Evolutionary conservation across 140 eudicot genomes (phyloP), one percentile per base, ranked within the genome.

Genomic region (Anethum foeniculum): DNA sequence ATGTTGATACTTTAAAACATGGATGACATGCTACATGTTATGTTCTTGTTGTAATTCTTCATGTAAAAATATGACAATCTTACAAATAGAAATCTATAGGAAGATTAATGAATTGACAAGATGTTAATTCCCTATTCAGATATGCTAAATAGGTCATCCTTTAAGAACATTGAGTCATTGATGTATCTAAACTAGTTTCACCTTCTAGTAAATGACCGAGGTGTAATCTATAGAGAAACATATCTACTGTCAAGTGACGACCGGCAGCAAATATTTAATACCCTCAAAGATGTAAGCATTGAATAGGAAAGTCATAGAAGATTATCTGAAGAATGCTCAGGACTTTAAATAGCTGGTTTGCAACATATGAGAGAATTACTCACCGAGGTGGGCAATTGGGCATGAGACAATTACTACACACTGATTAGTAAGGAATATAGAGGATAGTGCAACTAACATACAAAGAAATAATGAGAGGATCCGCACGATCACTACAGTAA

Each of bases 231-330:
- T 27, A 0, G 43, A 39, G 64, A 52, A 78, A 5, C 67, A 72
- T 72, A 36, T 21, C 28, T n/a, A 49, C 14, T 27, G 28, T 43
- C 13, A 68, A 36, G 18, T 16, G 74, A 39, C 21, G 56, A 78
- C 34, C n/a, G 34, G 16, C 16, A 60, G 13, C 72, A 62, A 51
- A 74, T 51, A 62, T 79, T 78, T 71, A 79, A 81, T 76, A 92
- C 99, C 99, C 92, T 92, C 15, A 92, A 79, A 80, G 91, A 86
- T 44, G 97, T 80, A 87, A 85, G 91, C 49, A 88, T 82, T 77
- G 99, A 84, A 81, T 88, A 83, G 56, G 93, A 81, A 82, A 93
- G 93, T 90, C 93, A 88, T 75, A 88, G 85, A 84, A 95, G 93
- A 88, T 92, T 95, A 83, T 89, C 93, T 10, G 88, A 82, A 80